Evolutionary conservation across 2,329 filamentous ascomycete species (phyloP), one percentile per base, ranked within the genome.

Genomic region (Exophiala mesophila): DNA sequence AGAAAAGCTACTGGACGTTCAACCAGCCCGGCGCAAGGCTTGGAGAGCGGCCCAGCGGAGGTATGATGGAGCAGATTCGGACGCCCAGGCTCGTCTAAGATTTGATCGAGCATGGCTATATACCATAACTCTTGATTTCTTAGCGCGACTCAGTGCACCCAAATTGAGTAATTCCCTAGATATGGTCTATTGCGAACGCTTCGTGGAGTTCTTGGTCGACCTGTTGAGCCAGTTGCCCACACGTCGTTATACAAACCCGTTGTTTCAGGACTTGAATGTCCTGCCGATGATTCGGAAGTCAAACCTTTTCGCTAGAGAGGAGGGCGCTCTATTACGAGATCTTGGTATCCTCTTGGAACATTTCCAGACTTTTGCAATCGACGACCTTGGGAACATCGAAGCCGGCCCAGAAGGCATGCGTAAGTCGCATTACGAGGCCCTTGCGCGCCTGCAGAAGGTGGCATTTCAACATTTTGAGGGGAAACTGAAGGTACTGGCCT

Each of bases 91-190:
- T 12, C 80, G 83, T 40, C 69, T 97, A 53, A 82, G 85, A 17
- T 96, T 98, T 55, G 92, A 98, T 65, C 78, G 94, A 41, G 85
- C 86, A 32, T 98, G 92, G 94, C 73, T 98, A 8, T 95, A 88
- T 59, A 83, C 86, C 3, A 73, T 97, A 54, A 70, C 92, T 1
- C 66, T 96, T 21, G 85, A 94, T 58, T 96, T 97, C 56, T 61
- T 95, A 20, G 75, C 80, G 47, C 72, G 83, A 40, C 66, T 96
- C 7, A 86, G 94, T 60, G 69, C 72, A 3, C 20, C 56, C 9
- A 63, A 63, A 12, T 4, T 53, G 47, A 12, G 48, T 52, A 21
- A 55, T 59, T 42, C 57, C 63, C 49, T 63, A 64, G 83, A 88
- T 21, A 80, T 85, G 53, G 62, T 88, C 15, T 98, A 96, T 63